phyloP scores from a whole-genome alignment of 2,329 filamentous ascomycete species.

The Aureobasidium sp. region DNA sequence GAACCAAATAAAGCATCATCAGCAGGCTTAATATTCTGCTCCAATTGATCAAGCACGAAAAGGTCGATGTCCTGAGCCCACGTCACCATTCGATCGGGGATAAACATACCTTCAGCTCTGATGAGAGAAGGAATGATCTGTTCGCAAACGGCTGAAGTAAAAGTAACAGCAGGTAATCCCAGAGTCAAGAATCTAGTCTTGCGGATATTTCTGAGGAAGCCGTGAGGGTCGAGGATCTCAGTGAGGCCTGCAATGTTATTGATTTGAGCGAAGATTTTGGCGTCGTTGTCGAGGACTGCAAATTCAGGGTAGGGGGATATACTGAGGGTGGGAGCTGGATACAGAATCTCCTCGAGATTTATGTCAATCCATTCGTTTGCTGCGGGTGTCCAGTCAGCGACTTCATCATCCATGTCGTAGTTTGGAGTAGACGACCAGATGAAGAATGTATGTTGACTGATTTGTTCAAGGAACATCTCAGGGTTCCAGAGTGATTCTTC shows the following conservation, averaged over 20 bases:
- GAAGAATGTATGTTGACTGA: neutral
- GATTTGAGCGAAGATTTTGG: neutral
- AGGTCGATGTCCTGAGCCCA: neutral
- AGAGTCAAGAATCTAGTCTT: neutral
- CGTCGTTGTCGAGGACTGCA: neutral
- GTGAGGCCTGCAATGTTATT: neutral
- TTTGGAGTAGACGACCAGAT: neutral
- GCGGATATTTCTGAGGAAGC: neutral
- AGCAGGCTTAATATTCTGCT: too few species aligned
- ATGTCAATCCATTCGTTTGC: neutral
- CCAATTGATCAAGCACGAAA: too few species aligned
- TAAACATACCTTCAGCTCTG: accelerated
- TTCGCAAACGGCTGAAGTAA: neutral
- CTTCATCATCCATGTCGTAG: neutral
- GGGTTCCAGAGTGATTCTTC: neutral
- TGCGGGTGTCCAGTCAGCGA: neutral
- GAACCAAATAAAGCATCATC: too few species aligned
- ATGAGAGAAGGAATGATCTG: neutral
- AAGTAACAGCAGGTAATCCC: neutral
- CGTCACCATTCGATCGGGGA: neutral
- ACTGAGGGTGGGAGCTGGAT: neutral
- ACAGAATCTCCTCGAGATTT: neutral
- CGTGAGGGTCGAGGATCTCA: neutral
- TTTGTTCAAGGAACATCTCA: neutral
- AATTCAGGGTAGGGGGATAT: neutral